phyloP scores from a whole-genome alignment of 352 stramenopile species.

The Pythium brassicae region DNA sequence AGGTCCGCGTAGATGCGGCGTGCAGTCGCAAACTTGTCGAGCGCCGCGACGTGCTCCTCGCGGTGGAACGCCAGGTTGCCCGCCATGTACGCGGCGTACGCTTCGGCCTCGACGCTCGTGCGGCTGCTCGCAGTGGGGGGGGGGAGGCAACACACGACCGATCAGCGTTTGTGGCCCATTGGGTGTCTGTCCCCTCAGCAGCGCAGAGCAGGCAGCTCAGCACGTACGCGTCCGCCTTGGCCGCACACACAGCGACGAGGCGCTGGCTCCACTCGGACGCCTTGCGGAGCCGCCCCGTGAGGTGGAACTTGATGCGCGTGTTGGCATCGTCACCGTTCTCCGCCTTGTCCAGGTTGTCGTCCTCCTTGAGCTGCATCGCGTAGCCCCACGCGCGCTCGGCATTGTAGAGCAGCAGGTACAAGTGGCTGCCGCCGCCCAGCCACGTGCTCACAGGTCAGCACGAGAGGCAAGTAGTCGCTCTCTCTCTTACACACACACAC shows the following conservation, averaged over 20 bases:
- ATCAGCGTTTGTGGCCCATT: neutral
- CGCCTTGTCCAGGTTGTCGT: conserved; percentile 85
- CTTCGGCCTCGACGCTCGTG: conserved; percentile 85
- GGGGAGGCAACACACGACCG: neutral
- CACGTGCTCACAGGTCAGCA: too few species aligned
- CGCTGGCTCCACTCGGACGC: conserved; percentile 84
- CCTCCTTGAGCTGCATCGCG: conserved; percentile 89
- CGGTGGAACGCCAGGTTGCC: conserved; percentile 88
- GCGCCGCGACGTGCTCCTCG: conserved; percentile 75
- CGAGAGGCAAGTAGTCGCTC: too few species aligned
- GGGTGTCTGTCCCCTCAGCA: too few species aligned
- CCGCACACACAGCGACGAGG: conserved; percentile 70
- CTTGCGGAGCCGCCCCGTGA: conserved; percentile 84
- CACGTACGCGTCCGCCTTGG: conserved; percentile 71
- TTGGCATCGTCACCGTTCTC: conserved; percentile 83
- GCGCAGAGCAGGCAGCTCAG: too few species aligned
- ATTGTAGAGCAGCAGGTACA: conserved; percentile 89
- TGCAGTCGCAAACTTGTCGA: conserved; percentile 77
- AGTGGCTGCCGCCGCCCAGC: conserved; percentile 24
- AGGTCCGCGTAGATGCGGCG: conserved; percentile 84
- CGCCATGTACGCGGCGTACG: conserved; percentile 86
- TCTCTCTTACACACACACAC: too few species aligned
- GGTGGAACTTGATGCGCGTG: conserved; percentile 86
- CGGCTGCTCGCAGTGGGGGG: conserved; percentile 23
- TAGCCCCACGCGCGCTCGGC: conserved; percentile 89